Conservation (phyloP, 2,329 filamentous ascomycete genomes). For the Ramularia endophylla region DNA sequence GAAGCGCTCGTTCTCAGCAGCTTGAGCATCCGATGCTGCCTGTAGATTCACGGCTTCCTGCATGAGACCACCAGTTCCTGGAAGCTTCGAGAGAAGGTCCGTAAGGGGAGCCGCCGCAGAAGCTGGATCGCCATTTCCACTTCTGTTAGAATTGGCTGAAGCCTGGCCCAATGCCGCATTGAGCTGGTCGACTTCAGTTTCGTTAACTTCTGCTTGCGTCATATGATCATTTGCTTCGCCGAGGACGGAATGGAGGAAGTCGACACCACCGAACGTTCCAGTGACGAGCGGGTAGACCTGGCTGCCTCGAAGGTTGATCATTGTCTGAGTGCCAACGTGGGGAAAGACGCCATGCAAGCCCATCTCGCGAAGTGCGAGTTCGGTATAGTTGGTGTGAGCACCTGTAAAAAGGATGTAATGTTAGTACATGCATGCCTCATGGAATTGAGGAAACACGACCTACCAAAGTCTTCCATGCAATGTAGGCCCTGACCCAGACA, state of each 20-base stretch:
- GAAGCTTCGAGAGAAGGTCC: conserved; percentile 68
- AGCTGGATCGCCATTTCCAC: conserved; percentile 28
- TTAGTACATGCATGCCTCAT: no score
- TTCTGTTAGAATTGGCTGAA: conserved; percentile 26
- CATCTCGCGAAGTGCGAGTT: conserved; percentile 47
- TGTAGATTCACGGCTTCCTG: conserved; percentile 44
- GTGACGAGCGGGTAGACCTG: conserved; percentile 49
- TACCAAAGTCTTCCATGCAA: conserved; percentile 50
- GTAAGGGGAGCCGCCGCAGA: conserved; percentile 48
- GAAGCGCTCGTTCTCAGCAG: conserved; percentile 31
- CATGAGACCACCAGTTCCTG: conserved; percentile 46
- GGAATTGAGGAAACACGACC: no score
- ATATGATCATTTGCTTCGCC: conserved; percentile 47
- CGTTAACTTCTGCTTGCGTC: conserved; percentile 43
- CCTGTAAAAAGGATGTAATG: no score
- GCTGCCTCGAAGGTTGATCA: conserved; percentile 42
- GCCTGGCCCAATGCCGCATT: conserved; percentile 41
- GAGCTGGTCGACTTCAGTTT: conserved; percentile 43
- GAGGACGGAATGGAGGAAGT: conserved; percentile 46
- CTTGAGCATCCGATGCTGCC: conserved; percentile 42
- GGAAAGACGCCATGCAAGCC: conserved; percentile 48
- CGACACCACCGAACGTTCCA: conserved; percentile 48
- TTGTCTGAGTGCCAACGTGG: conserved; percentile 43
- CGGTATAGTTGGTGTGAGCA: conserved; percentile 52
- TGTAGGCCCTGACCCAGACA: conserved; percentile 49